Evolutionary conservation across 1,139 yeast genomes (phyloP).

Genomic region (Pichia sp.): DNA sequence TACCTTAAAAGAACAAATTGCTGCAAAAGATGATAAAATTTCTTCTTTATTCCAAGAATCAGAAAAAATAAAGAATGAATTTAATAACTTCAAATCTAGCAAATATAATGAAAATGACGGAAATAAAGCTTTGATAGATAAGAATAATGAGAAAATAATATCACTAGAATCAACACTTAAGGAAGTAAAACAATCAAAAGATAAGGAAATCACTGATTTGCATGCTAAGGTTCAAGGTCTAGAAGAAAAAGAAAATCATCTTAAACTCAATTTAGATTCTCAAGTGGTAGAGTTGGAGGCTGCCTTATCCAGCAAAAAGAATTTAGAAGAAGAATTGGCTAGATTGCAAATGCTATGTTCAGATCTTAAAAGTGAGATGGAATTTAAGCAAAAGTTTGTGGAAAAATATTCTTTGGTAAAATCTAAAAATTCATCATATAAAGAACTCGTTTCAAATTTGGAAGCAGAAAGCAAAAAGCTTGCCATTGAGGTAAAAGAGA

Average conservation of each 20-base stretch:
- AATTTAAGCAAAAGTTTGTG: conserved; percentile 4
- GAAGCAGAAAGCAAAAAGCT: conserved; percentile 4
- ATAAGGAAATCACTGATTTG: not conserved
- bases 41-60: too few relatives aligned
- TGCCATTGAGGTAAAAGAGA: not conserved
- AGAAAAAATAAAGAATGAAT: too few relatives aligned
- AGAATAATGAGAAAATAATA: too few relatives aligned
- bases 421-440: conserved; percentile 3
- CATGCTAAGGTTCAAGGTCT: not conserved
- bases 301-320: not conserved
- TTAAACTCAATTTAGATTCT: not conserved
- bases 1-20: not conserved
- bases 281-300: not conserved
- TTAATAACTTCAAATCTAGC: too few relatives aligned
- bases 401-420: conserved; percentile 7
- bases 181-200: not conserved
- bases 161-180: not conserved
- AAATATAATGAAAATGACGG: too few relatives aligned
- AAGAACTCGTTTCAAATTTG: not conserved
- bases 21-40: too few relatives aligned
- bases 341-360: conserved; percentile 9
- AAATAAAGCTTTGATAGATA: too few relatives aligned
- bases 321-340: conserved; percentile 9
- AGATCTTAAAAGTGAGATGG: conserved; percentile 7
- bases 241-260: not conserved